Base-by-base conservation (phyloP, 176 grass and related monocot genomes). In the Musa beccarii region DNA sequence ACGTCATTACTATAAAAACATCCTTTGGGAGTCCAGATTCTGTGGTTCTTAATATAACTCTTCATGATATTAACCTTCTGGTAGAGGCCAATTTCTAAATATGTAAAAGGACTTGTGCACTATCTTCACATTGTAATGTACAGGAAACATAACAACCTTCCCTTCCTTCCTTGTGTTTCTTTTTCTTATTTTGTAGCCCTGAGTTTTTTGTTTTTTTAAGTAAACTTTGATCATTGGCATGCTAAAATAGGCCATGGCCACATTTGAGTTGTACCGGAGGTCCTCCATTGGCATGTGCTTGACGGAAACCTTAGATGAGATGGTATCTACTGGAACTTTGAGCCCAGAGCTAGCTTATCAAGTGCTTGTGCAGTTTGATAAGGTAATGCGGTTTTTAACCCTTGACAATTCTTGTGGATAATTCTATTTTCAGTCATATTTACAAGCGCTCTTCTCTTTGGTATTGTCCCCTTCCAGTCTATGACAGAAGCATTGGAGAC, bases 341-440 rank as follows among this genome's bases (percentile, higher is more conserved):
- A 80, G 59, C 72, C 94, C 90, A 43, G 86, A 93, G 80, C 88
- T 98, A 59, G 94, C 94, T 54, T 85, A 91, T 14, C 84, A 90
- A 73, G 94, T 98, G 63, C 88, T 93, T 13, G 78, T 98, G 68
- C 90, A 91, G 80, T 98, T 98, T 57, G 94, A 98, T 84, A 85
- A 93, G 94, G 93, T 97, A 26, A 74, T 16, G 55, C 29, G 54
- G 8, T 56, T 74, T 56, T 56, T 54, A 74, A 28, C 2, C 21
- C n/a, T 26, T 9, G 2, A 16, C 49, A 70, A 11, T 28, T 55
- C 20, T 74, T 56, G 5, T 22, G 23, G 51, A 55, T 43, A 43
- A 53, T 13, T 51, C 34, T 43, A 43, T 51, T 14, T 51, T 2
- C 2, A 28, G 53, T 17, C 72, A 74, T 24, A 55, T 26, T 52